Conservation (phyloP, 2,329 filamentous ascomycete species). For the Alternaria sp. region DNA sequence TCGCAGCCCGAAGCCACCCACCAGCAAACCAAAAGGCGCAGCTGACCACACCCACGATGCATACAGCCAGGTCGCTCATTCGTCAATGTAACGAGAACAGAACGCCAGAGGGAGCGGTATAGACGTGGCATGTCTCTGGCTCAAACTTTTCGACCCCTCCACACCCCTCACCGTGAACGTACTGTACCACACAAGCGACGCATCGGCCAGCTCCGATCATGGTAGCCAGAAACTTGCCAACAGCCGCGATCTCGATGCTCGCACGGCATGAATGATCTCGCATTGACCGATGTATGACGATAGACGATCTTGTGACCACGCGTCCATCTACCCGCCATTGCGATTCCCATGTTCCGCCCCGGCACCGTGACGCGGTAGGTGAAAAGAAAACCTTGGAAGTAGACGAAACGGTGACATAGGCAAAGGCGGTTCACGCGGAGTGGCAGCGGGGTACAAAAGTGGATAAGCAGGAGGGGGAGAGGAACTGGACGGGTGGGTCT, state of each 20-base stretch:
- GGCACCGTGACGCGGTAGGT: not conserved
- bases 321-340: conserved; percentile 3
- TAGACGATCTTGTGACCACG: not conserved
- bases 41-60: conserved; percentile 20
- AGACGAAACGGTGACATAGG: conserved; percentile 2
- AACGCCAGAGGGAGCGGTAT: conserved; percentile 2
- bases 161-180: conserved; percentile 7
- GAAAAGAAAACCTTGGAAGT: not conserved
- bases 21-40: conserved; percentile 9
- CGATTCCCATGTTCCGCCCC: not conserved
- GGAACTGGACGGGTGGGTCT: not conserved
- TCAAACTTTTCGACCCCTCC: conserved; percentile 1
- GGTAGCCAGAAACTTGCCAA: not conserved
- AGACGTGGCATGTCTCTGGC: conserved; percentile 20
- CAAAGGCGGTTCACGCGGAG: conserved; percentile 14
- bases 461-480: not conserved
- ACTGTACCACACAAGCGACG: not conserved
- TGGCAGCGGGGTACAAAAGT: conserved; percentile 7
- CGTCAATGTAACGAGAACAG: conserved; percentile 7
- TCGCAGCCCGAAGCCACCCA: conserved; percentile 16
- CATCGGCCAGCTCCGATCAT: conserved; percentile 13
- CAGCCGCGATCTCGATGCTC: conserved; percentile 3
- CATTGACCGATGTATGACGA: conserved; percentile 1
- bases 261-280: conserved; percentile 1
- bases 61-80: conserved; percentile 1